Base-by-base conservation (phyloP, 768 basidiomycete genomes). In the Hericium alpestre region DNA sequence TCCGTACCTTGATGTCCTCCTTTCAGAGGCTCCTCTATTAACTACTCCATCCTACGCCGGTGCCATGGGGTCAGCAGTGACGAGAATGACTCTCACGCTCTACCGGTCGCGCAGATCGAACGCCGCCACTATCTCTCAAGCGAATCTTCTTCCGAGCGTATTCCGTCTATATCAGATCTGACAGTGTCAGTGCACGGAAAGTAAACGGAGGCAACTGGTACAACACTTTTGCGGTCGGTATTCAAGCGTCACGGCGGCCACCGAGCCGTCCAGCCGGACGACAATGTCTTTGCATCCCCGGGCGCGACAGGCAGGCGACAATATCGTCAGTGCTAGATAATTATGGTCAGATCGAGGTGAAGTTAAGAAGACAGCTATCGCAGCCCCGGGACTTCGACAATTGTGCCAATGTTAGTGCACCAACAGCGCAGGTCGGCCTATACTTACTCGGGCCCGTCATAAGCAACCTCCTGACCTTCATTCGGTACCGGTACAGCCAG, bases 11-110 rank as follows among this genome's bases (percentile, higher is more conserved):
- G 76, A 32, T 73, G 72, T 12, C 78, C 78, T 62, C 79, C 75
- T 58, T 69, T 73, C 55, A 74, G 72, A 16, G 73, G 69, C 12
- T 77, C 75, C 27, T 67, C 65, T 0, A 8, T 20, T 5, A 65
- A 74, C 58, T 50, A 38, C 67, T 66, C 80, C 80, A 82, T 13
- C 80, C 79, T 5, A 83, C 1, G 79, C 80, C 18, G 76, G 71
- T 2, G 79, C 77, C 8, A 70, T 73, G 49, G 69, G 74, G 51
- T 81, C 79, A 0, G 80, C 76, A 3, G 79, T 81, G 39, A 80
- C 60, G 18, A 82, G 70, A 16, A 81, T 73, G 0, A 70, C 80
- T 39, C 75, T 73, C 22, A 81, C 75, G 40, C 76, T 80, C 56
- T 82, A 80, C 51, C 66, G 70, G 68, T 81, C 79, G 20, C 73